These are phyloP conservation scores for Pichia kudriavzevii DNA, from an alignment of 1,139 yeast species.

Conservation along the genomic window DNA sequence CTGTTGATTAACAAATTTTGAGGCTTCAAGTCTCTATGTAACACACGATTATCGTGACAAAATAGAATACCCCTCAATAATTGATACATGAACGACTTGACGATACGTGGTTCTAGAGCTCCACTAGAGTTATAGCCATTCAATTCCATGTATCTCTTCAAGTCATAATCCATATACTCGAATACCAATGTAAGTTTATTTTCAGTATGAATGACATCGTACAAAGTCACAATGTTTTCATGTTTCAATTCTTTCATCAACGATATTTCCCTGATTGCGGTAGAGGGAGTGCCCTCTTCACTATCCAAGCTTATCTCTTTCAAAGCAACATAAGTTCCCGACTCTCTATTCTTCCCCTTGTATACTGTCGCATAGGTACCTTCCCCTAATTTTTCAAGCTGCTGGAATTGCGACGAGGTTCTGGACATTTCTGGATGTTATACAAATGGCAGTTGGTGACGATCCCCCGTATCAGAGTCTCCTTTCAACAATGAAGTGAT, in stretches of 20 bases:
- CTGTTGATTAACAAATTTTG: constrained; percentile 82
- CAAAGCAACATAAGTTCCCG: constrained; percentile 89
- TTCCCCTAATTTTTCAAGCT: constrained; percentile 86
- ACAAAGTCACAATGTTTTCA: constrained; percentile 85
- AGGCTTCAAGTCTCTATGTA: constrained; percentile 94
- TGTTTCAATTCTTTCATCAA: constrained; percentile 93
- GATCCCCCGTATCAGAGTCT: too few species aligned
- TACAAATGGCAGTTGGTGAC: too few species aligned
- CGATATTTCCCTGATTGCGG: constrained; percentile 95
- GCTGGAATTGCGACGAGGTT: constrained; percentile 29
- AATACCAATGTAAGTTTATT: constrained; percentile 90
- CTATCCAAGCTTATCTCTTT: constrained; percentile 92
- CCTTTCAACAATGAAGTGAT: too few species aligned
- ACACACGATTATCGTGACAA: constrained; percentile 90
- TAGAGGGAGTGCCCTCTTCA: constrained; percentile 97
- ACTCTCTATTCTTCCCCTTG: constrained; percentile 85
- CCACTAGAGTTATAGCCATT: constrained; percentile 58
- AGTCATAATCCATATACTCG: constrained; percentile 89
- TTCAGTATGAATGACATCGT: constrained; percentile 95
- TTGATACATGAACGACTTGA: constrained; percentile 90
- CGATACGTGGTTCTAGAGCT: constrained; percentile 69
- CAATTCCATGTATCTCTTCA: constrained; percentile 89
- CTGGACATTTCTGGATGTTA: constrained; percentile 23
- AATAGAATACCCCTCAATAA: constrained; percentile 82
- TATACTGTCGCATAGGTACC: constrained; percentile 98